phyloP scores from a whole-genome alignment of 306 rosid species.

The Prinsepia uniflora region DNA sequence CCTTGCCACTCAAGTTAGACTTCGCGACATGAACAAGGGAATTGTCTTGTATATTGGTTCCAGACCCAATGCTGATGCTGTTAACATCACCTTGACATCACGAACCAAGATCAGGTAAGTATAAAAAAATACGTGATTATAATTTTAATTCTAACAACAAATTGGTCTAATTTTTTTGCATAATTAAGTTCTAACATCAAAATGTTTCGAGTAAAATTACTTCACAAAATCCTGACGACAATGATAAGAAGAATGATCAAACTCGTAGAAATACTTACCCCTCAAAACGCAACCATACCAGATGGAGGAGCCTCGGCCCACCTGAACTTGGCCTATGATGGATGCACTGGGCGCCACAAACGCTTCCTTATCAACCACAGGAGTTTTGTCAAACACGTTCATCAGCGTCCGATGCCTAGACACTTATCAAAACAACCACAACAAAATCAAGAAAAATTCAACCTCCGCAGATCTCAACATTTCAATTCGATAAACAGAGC shows the following conservation, averaged over 20 bases:
- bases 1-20: conserved; percentile 84
- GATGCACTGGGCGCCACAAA: conserved; percentile 94
- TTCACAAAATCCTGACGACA: background rate
- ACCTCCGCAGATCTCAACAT: background rate
- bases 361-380: conserved; percentile 69
- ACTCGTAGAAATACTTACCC: conserved; percentile 39
- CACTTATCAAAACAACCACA: conserved; percentile 31
- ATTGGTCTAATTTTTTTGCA: background rate
- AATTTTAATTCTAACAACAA: background rate
- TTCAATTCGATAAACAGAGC: background rate
- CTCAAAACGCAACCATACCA: conserved; percentile 98
- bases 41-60: conserved; percentile 93
- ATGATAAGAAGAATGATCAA: background rate
- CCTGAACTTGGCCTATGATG: conserved; percentile 65
- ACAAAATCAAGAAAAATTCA: background rate
- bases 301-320: conserved; percentile 73
- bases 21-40: conserved; percentile 91
- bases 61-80: conserved; percentile 80
- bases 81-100: conserved; percentile 72
- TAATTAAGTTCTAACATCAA: background rate
- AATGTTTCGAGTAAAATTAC: background rate
- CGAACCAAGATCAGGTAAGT: conserved; percentile 19
- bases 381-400: conserved; percentile 77
- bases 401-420: conserved; percentile 92
- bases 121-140: background rate